Evolutionary conservation across 148 eudicot species (phyloP).

Genomic region (Selenicereus undatus): DNA sequence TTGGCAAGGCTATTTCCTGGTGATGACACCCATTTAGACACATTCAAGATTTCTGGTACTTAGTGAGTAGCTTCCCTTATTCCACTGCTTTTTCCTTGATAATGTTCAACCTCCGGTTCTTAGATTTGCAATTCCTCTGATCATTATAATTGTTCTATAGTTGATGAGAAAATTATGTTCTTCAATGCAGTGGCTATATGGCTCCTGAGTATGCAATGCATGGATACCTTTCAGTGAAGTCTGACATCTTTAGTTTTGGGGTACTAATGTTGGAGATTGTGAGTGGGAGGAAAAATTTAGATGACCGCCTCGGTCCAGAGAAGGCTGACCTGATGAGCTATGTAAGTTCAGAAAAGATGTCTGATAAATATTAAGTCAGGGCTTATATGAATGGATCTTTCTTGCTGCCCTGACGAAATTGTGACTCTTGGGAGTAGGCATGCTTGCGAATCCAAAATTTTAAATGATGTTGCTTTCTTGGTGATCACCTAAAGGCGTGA

Average conservation of each 20-base stretch:
- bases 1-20: conserved; percentile 85
- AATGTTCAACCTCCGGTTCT: not conserved
- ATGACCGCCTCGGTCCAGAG: conserved; percentile 42
- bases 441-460: too few species aligned
- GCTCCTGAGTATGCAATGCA: conserved; percentile 87
- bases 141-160: not conserved
- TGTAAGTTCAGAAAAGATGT: conserved; percentile 42
- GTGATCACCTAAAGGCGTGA: not conserved
- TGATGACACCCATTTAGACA: conserved; percentile 63
- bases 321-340: conserved; percentile 67
- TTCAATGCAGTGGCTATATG: conserved; percentile 72
- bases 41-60: conserved; percentile 68
- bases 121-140: not conserved
- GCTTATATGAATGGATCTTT: not conserved
- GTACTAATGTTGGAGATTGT: conserved; percentile 70
- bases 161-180: not conserved
- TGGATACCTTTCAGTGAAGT: conserved; percentile 74
- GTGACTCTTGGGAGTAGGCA: too few species aligned
- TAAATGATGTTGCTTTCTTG: not conserved
- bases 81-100: not conserved
- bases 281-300: conserved; percentile 67
- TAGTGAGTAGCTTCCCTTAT: conserved; percentile 45
- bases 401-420: too few species aligned
- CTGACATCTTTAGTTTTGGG: conserved; percentile 86
- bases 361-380: not conserved